Evolutionary conservation across 2,329 filamentous ascomycete genomes (phyloP), one percentile per base, ranked within the genome.

Genomic region (Penicillium sp.): DNA sequence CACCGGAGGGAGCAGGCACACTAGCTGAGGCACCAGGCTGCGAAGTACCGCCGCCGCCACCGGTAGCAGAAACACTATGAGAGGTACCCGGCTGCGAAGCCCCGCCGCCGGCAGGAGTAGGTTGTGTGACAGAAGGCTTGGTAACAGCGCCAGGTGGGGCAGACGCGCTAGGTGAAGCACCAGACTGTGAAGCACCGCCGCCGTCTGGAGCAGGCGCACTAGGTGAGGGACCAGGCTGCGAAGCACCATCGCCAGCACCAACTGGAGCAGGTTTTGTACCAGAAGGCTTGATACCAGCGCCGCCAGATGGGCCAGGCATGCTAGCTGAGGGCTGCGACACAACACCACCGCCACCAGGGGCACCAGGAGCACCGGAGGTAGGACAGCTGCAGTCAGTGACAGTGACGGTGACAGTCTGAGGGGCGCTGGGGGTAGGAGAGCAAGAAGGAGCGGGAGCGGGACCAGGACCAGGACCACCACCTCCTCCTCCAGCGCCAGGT

Each of bases 331-430:
- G 47, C 30, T 46, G 35, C n/a, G 30, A n/a, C 10, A 22, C 43
- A 49, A 33, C 44, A 17, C 19, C 41, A 3, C 36, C 51, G 12
- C 38, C 37, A 6, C 50, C 31, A 12, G 59, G 45, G 14, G 22
- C 45, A 14, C 50, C 49, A 30, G 58, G 43, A 28, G 43, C 22
- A 42, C 46, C 53, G 44, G 56, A 53, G n/a, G 53, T 45, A 55
- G 59, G 26, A 30, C 62, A 61, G 40, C 53, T 54, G 51, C 64
- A 66, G 43, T 58, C 59, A 22, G 60, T 63, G 14, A 61, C 57
- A 31, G 63, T 66, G 19, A 66, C 45, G 17, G 63, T 67, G 19
- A 55, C 63, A 14, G 11, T 31, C 12, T 31, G 11, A 31, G 30
- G 22, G 9, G 61, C 40, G 22, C 65, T 41, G 6, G 57, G 47